Base-by-base conservation (phyloP, 305 asterid species). In the Andrographis paniculata region DNA sequence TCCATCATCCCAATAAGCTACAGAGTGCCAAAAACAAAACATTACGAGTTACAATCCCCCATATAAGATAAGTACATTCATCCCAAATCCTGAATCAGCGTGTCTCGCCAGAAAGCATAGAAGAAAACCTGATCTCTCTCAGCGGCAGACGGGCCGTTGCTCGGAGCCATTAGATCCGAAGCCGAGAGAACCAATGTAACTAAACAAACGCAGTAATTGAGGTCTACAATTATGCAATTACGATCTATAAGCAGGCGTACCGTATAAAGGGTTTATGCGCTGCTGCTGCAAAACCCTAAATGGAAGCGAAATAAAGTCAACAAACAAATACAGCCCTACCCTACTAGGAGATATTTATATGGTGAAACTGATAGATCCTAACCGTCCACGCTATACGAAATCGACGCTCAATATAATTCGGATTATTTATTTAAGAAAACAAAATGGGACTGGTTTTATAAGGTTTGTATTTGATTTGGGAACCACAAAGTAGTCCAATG, bases 111-210 rank as follows among this genome's bases (percentile, higher is more conserved):
- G n/a, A n/a, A n/a, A n/a, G n/a, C 45, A 10, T 17, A 23, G 1
- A 35, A 20, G 27, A 37, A 19, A 47, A 24, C 68, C 68, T 64
- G 76, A 35, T 56, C 66, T 18, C 39, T 33, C 13, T 33, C 39
- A 4, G 13, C 9, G 13, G 39, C 39, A 33, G 39, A 33, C 4
- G 39, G 39, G 39, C n/a, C 13, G 39, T 33, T 33, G 14, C 39
- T 11, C 13, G 39, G 9, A 33, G 39, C 39, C 39, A 33, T 33
- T 33, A n/a, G n/a, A n/a, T n/a, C n/a, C n/a, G n/a, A n/a, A n/a
- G n/a, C 9, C 2, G 2, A 8, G 39, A 33, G 9, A 33, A n/a
- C 13, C 0, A 12, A 33, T 33, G 13, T n/a, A n/a, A n/a, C n/a
- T n/a, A n/a, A n/a, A n/a, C n/a, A 33, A 8, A 6, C 39, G 39